Evolutionary conservation across 1,284 basidiomycete genomes (phyloP).

Genomic region (Pyrrhoderma lamaoense): DNA sequence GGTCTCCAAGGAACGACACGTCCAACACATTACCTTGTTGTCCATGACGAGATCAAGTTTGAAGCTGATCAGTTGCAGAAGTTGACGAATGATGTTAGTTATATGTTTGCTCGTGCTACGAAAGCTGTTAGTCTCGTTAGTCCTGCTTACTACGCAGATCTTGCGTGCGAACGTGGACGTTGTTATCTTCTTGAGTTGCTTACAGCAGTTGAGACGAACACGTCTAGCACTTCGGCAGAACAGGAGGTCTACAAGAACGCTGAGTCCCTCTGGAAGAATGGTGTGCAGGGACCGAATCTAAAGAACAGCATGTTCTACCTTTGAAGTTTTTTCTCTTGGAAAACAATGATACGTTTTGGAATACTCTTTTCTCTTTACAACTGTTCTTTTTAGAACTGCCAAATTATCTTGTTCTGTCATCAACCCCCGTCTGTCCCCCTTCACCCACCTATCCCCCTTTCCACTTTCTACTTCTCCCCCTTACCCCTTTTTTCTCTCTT

Average conservation of each 20-base stretch:
- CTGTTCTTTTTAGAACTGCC: too few species aligned
- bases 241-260: constrained; percentile 50
- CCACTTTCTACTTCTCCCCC: too few species aligned
- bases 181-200: constrained; percentile 66
- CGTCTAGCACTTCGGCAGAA: constrained; percentile 22
- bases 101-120: constrained; percentile 72
- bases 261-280: constrained; percentile 44
- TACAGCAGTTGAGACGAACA: constrained; percentile 41
- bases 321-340: constrained; percentile 28
- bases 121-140: constrained; percentile 75
- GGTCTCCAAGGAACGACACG: constrained; percentile 45
- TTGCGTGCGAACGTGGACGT: constrained; percentile 70
- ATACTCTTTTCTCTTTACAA: too few species aligned
- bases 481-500: too few species aligned
- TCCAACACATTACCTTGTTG: constrained; percentile 72
- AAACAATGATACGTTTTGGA: too few species aligned
- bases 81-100: constrained; percentile 53
- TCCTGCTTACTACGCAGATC: constrained; percentile 68
- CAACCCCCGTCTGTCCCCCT: too few species aligned
- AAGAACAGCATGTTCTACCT: constrained; percentile 70
- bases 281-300: constrained; percentile 42
- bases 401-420: too few species aligned
- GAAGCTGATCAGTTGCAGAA: constrained; percentile 58
- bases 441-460: too few species aligned
- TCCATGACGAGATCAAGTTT: constrained; percentile 67